These are phyloP conservation scores for Podospora sp. DNA, from an alignment of 495 filamentous ascomycete species.

Conservation along the genomic window DNA sequence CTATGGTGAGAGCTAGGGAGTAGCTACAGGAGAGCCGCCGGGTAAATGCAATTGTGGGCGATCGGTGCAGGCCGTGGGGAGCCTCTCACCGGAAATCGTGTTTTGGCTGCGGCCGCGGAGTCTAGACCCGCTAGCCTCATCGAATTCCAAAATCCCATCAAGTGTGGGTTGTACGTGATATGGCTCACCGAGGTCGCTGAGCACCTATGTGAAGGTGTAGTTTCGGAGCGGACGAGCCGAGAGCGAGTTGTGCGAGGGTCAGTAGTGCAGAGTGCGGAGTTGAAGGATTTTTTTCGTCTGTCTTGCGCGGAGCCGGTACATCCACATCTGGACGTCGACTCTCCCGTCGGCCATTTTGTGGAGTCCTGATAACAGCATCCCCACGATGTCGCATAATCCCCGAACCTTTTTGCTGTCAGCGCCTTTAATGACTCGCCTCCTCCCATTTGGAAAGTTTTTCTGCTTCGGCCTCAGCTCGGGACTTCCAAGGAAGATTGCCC, in stretches of 20 bases:
- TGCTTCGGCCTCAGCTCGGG: conserved; percentile 14
- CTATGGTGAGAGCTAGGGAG: conserved; percentile 22
- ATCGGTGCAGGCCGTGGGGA: conserved; percentile 20
- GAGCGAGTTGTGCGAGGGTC: background rate
- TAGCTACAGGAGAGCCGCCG: conserved; percentile 32
- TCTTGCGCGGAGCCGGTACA: background rate
- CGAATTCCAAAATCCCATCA: background rate
- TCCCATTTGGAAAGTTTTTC: background rate
- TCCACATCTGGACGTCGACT: conserved; percentile 1
- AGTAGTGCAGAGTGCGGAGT: background rate
- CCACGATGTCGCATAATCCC: conserved; percentile 6
- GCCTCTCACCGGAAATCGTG: background rate
- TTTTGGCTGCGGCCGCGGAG: background rate
- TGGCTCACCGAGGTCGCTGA: background rate
- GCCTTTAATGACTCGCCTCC: conserved; percentile 17
- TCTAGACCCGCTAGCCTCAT: background rate
- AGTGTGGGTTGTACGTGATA: background rate
- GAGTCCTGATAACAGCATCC: conserved; percentile 13
- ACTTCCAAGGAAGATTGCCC: background rate
- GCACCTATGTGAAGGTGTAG: background rate
- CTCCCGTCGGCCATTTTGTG: conserved; percentile 23
- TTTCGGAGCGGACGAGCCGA: background rate
- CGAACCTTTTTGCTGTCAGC: conserved; percentile 3
- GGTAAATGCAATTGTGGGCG: conserved; percentile 29
- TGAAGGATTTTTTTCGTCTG: background rate